phyloP scores from a whole-genome alignment of 2,329 filamentous ascomycete genomes.

The Fusarium haematococcum region DNA sequence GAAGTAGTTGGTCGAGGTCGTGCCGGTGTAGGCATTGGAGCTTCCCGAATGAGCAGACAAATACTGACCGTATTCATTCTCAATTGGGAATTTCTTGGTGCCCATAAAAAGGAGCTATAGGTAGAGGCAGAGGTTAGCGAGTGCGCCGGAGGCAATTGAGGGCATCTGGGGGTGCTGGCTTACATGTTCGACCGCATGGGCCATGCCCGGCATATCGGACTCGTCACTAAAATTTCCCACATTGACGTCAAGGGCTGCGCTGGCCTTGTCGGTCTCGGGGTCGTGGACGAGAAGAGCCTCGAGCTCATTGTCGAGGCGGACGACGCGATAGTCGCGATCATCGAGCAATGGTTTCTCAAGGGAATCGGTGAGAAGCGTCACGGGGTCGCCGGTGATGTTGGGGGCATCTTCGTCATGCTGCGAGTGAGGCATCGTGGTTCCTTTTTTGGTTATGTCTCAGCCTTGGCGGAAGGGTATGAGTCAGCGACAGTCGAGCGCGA shows the following conservation, averaged over 20 bases:
- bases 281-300: slow-evolving; percentile 95
- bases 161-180: slow-evolving; percentile 35
- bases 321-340: slow-evolving; percentile 87
- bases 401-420: slow-evolving; percentile 43
- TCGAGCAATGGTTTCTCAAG: slow-evolving; percentile 88
- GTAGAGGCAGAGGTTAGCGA: slow-evolving; percentile 21
- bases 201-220: slow-evolving; percentile 91
- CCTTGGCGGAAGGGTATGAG: background rate
- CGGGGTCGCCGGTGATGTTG: no score
- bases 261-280: slow-evolving; percentile 94
- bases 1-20: slow-evolving; percentile 96
- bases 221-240: slow-evolving; percentile 96
- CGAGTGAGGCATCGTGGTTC: slow-evolving; percentile 56
- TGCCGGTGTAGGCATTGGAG: slow-evolving; percentile 94
- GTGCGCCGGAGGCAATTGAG: background rate
- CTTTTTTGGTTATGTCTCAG: background rate
- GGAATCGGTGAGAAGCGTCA: slow-evolving; percentile 72
- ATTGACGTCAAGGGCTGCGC: slow-evolving; percentile 95
- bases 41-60: slow-evolving; percentile 89
- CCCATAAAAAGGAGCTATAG: slow-evolving; percentile 91
- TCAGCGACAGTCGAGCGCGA: background rate
- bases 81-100: slow-evolving; percentile 94
- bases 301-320: slow-evolving; percentile 85
- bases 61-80: slow-evolving; percentile 96
- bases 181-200: slow-evolving; percentile 94